Conservation (phyloP, 148 eudicot genomes). For the Rhododendron kiyosumense region DNA sequence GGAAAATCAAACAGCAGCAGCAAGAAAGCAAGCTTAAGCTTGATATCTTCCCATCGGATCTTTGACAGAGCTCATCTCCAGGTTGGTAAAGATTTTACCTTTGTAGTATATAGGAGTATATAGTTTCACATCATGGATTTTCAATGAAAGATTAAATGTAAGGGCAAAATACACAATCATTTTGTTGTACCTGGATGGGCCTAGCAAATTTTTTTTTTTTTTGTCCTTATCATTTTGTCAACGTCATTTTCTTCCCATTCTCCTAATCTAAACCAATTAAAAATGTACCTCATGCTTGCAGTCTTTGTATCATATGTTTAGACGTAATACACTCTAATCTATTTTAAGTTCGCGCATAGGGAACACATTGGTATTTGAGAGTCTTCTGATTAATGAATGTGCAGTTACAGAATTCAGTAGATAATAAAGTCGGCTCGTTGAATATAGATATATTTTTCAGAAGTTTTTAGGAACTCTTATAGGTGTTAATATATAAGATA, state of each 20-base stretch:
- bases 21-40: background rate
- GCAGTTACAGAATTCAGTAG: no score
- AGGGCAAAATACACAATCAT: background rate
- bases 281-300: background rate
- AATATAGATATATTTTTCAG: background rate
- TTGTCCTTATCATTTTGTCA: background rate
- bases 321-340: background rate
- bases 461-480: background rate
- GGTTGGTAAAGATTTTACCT: constrained; percentile 33
- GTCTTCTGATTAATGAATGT: no score
- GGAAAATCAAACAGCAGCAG: background rate
- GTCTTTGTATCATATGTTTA: no score
- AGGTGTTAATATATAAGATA: background rate
- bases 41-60: constrained; percentile 4
- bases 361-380: no score
- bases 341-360: background rate
- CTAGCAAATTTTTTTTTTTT: background rate
- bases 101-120: background rate
- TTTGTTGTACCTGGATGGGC: background rate
- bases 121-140: background rate
- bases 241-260: background rate
- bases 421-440: background rate
- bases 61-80: constrained; percentile 48
- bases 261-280: background rate
- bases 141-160: background rate